Evolutionary conservation across 2,329 filamentous ascomycete genomes (phyloP).

Genomic region (Venturia aucupariae): DNA sequence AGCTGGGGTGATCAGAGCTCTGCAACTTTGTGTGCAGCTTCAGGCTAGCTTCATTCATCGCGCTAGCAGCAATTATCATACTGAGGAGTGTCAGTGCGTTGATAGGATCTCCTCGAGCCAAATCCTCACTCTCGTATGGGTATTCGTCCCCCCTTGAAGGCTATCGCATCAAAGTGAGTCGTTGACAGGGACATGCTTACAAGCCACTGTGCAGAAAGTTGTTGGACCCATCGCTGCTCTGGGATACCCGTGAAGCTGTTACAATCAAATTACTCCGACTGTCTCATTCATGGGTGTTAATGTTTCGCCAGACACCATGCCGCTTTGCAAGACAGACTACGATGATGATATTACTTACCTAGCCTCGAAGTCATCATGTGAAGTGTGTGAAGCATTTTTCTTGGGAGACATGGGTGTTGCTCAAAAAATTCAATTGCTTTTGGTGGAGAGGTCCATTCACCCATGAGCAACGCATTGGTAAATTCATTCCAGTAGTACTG

Average conservation of each 20-base stretch:
- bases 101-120: no score
- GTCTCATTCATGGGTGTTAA: no score
- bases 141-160: no score
- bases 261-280: background rate
- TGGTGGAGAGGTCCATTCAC: background rate
- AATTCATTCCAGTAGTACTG: no score
- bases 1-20: background rate
- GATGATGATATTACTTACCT: no score
- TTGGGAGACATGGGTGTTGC: background rate
- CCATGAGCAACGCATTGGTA: no score
- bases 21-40: background rate
- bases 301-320: background rate
- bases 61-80: background rate
- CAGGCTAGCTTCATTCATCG: background rate
- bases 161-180: background rate
- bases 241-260: background rate
- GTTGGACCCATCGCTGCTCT: background rate
- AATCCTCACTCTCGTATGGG: no score
- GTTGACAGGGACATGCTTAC: background rate
- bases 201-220: background rate
- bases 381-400: background rate
- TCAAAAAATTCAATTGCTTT: background rate
- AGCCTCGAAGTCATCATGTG: background rate
- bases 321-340: no score
- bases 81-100: background rate